Percentiles rank a stretch among this genome's conserved stretches.
Evolutionary conservation across 2,329 filamentous ascomycete species (phyloP).

Genomic region (Talaromyces sp.): DNA sequence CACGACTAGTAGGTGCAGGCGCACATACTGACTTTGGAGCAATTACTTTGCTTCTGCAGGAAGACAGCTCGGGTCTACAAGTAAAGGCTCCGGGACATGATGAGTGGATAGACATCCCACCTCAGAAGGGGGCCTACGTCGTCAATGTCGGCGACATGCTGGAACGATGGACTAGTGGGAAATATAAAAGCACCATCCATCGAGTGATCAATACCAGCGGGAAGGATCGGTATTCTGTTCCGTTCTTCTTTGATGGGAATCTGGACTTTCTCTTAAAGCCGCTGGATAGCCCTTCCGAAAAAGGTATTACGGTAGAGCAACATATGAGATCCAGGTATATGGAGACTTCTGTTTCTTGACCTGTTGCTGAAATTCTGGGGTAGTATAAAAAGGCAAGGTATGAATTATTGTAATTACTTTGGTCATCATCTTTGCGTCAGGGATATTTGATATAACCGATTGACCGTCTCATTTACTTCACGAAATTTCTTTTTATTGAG

Average conservation of each 20-base stretch:
- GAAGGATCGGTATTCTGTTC: constrained; percentile 34
- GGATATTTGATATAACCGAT: too few species aligned
- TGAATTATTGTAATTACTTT: too few species aligned
- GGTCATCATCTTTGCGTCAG: too few species aligned
- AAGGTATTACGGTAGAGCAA: neutral
- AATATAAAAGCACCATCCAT: constrained; percentile 46
- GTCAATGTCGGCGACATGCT: neutral
- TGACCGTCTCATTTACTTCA: too few species aligned
- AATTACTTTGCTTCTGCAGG: constrained; percentile 45
- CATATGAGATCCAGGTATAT: neutral
- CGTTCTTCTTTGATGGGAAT: constrained; percentile 38
- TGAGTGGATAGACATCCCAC: neutral
- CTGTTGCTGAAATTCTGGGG: neutral
- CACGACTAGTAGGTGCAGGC: constrained; percentile 32
- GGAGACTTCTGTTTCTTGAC: neutral
- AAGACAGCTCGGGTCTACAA: neutral
- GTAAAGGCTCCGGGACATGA: neutral
- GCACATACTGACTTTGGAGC: constrained; percentile 34
- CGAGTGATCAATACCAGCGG: constrained; percentile 54
- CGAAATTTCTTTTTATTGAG: too few species aligned
- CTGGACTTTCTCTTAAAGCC: neutral
- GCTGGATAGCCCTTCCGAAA: neutral
- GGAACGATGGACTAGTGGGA: neutral
- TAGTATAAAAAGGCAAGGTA: too few species aligned
- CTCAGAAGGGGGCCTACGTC: neutral